phyloP scores from a whole-genome alignment of 306 rosid species.

The Sicyos edulis region DNA sequence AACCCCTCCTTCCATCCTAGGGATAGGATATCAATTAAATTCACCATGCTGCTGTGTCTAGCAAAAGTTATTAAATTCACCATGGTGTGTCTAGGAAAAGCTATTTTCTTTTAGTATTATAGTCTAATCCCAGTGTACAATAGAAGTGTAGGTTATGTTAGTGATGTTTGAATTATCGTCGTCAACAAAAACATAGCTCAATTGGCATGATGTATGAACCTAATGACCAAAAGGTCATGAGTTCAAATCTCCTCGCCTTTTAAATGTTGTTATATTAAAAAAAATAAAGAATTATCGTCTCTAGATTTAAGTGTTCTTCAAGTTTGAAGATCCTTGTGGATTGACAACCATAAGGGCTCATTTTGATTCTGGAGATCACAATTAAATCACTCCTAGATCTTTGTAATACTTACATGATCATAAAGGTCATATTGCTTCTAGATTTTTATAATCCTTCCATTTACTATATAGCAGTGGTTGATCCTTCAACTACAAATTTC shows the following conservation, averaged over 20 bases:
- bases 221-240: too few species aligned
- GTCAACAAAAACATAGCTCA: too few species aligned
- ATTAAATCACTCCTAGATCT: not conserved
- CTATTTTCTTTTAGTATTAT: not conserved
- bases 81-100: not conserved
- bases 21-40: constrained; percentile 4
- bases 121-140: not conserved
- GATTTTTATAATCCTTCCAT: not conserved
- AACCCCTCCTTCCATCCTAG: not conserved
- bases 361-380: constrained; percentile 3
- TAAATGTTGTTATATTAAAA: too few species aligned
- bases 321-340: constrained; percentile 12
- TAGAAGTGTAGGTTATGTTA: not conserved
- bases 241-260: too few species aligned
- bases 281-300: not conserved
- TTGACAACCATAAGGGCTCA: not conserved
- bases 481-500: not conserved
- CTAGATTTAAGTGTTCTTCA: not conserved
- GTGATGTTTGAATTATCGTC: not conserved
- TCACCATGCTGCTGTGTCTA: not conserved
- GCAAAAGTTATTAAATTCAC: not conserved
- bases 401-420: constrained; percentile 1
- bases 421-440: constrained; percentile 13
- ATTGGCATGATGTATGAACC: too few species aligned
- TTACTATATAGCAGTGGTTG: not conserved